Percentiles rank a stretch among this genome's conserved stretches.
Evolutionary conservation across 176 grass and related monocot genomes (phyloP).

Genomic region (Pharus latifolius): DNA sequence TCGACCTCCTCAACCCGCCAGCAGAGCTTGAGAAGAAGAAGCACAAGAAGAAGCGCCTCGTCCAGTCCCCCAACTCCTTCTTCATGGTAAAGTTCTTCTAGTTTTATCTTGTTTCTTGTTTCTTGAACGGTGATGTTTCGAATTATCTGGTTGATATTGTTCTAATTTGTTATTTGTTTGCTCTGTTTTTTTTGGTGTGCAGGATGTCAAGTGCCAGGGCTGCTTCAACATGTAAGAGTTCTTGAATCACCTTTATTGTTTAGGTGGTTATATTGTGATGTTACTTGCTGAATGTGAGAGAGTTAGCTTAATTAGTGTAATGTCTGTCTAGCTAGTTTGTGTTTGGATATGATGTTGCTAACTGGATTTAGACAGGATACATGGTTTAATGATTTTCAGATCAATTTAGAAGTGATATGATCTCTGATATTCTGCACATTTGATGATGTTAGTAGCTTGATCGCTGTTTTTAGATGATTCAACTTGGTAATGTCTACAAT

Average conservation of each 20-base stretch:
- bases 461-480: no score
- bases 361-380: not conserved
- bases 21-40: slow-evolving; percentile 76
- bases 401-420: no score
- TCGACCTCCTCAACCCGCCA: slow-evolving; percentile 81
- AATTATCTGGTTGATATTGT: not conserved
- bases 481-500: no score
- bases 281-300: not conserved
- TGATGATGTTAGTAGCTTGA: no score
- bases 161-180: not conserved
- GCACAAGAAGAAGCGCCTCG: slow-evolving; percentile 92
- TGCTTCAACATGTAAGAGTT: slow-evolving; percentile 46
- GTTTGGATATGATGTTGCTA: no score
- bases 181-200: not conserved
- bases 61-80: slow-evolving; percentile 81
- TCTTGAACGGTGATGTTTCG: not conserved
- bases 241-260: not conserved
- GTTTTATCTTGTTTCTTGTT: not conserved
- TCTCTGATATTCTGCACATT: no score
- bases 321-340: not conserved
- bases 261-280: not conserved
- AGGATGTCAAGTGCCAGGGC: slow-evolving; percentile 46
- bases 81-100: slow-evolving; percentile 62
- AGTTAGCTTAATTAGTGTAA: not conserved
- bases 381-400: not conserved